Conservation (phyloP, 495 filamentous ascomycete species). For the Lophiostoma macrostomum region DNA sequence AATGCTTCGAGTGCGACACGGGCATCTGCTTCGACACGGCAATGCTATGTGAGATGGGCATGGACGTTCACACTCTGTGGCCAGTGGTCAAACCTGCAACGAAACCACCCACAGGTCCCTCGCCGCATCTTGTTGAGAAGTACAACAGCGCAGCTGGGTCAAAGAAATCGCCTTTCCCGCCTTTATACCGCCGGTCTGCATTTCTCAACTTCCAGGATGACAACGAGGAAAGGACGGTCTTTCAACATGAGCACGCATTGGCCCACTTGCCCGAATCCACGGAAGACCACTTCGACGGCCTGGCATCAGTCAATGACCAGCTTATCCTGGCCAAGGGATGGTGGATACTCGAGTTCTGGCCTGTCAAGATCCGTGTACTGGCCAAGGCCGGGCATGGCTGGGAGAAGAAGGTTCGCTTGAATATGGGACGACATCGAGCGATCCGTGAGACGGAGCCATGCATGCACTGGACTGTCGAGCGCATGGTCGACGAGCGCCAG, state of each 20-base stretch:
- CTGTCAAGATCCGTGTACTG: slow-evolving; percentile 37
- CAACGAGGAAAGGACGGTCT: not conserved
- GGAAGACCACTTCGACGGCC: slow-evolving; percentile 43
- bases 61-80: slow-evolving; percentile 39
- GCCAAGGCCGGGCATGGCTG: slow-evolving; percentile 28
- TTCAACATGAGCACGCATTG: not conserved
- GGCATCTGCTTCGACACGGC: slow-evolving; percentile 39
- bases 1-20: slow-evolving; percentile 41
- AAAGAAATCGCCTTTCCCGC: slow-evolving; percentile 23
- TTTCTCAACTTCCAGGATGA: slow-evolving; percentile 16
- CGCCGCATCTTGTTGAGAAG: slow-evolving; percentile 33
- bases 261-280: slow-evolving; percentile 36
- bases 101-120: slow-evolving; percentile 29
- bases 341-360: slow-evolving; percentile 46
- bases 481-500: slow-evolving; percentile 13
- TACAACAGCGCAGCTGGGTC: too few species aligned
- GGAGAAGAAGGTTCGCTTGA: slow-evolving; percentile 38
- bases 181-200: slow-evolving; percentile 10
- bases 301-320: slow-evolving; percentile 37
- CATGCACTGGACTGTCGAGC: slow-evolving; percentile 42
- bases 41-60: slow-evolving; percentile 35
- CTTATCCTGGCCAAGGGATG: slow-evolving; percentile 35
- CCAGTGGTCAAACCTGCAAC: slow-evolving; percentile 31
- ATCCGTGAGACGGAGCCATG: slow-evolving; percentile 36
- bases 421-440: slow-evolving; percentile 38